Conservation (phyloP, 2,329 filamentous ascomycete genomes). For the Colletotrichum sp. region DNA sequence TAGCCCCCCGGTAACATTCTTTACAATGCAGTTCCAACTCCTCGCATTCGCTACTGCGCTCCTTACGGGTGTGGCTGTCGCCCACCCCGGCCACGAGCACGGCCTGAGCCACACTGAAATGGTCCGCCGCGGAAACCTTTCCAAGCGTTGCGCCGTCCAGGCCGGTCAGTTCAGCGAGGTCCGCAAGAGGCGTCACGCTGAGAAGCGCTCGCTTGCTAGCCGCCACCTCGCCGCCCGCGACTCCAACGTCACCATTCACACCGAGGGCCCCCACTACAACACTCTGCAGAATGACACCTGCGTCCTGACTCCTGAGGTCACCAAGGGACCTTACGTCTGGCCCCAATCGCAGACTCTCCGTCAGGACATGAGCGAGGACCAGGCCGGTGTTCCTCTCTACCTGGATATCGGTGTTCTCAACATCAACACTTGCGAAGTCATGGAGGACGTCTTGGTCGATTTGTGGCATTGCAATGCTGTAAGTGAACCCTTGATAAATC, state of each 20-base stretch:
- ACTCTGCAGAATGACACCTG: slow-evolving; percentile 27
- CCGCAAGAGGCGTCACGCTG: slow-evolving; percentile 4
- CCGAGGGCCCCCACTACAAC: slow-evolving; percentile 9
- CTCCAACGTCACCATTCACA: slow-evolving; percentile 6
- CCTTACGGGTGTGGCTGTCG: slow-evolving; percentile 22
- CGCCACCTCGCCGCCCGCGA: not conserved
- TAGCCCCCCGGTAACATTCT: not conserved
- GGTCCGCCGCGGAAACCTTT: slow-evolving; percentile 2
- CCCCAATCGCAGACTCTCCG: slow-evolving; percentile 48
- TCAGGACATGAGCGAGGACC: slow-evolving; percentile 48
- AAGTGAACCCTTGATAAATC: not conserved
- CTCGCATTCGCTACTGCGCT: not conserved
- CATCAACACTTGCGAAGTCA: slow-evolving; percentile 23
- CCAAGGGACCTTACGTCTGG: slow-evolving; percentile 27
- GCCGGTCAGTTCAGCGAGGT: slow-evolving; percentile 3
- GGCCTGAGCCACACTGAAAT: slow-evolving; percentile 8
- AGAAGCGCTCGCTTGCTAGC: slow-evolving; percentile 12
- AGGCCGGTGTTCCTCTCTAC: slow-evolving; percentile 47
- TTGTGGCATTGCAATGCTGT: slow-evolving; percentile 18
- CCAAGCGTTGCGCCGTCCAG: slow-evolving; percentile 1
- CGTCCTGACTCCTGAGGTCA: slow-evolving; percentile 8
- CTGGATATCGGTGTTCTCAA: slow-evolving; percentile 28
- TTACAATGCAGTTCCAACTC: slow-evolving; percentile 5
- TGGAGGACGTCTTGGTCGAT: slow-evolving; percentile 10
- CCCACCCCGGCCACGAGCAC: slow-evolving; percentile 54